Base-by-base conservation (phyloP, 257 asterid species). In the Ehretia macrophylla region DNA sequence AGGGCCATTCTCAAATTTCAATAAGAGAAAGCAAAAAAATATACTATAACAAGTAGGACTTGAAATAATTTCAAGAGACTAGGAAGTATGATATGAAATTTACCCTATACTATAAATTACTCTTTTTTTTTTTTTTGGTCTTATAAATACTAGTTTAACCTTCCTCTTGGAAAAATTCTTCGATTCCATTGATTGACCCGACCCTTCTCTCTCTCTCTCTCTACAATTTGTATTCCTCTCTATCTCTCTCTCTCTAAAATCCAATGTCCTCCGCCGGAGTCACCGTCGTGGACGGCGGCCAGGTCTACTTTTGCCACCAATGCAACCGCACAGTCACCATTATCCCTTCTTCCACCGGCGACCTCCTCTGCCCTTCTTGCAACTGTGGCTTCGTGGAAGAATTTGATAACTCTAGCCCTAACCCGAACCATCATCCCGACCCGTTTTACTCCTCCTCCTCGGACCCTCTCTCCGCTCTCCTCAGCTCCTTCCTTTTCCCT, bases 301-400 rank as follows among this genome's bases (percentile, higher is more conserved):
- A 77, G 64, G 71, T 81, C 65, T 87, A 81, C 73, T 87, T 87
- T 75, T 87, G 96, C 84, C 84, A 85, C 69, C 83, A 76, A 65
- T 87, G 96, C 77, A 68, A 75, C 14, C 77, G 49, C 57, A 87
- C 86, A 58, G 83, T 81, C 72, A 62, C 60, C 65, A 87, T 87
- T 13, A 48, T 40, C 58, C 85, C 83, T 37, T 82, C 85, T 32
- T 62, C 81, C 6, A 62, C 59, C 55, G 66, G 76, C 61, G 94
- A 87, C 44, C 72, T 82, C 58, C 70, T 79, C 47, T 87, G 96
- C 74, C 94, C 87, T 22, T 52, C 84, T 20, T 85, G 94, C 79
- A 71, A 67, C 68, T 80, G 84, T 56, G 90, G 81, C 19, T 85
- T 85, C 39, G 87, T 85, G 1, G 94, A 86, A 69, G 89, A 83